Evolutionary conservation across 164 flowering plant species (phyloP).

Genomic region (Kalanchoe fedtschenkoi): DNA sequence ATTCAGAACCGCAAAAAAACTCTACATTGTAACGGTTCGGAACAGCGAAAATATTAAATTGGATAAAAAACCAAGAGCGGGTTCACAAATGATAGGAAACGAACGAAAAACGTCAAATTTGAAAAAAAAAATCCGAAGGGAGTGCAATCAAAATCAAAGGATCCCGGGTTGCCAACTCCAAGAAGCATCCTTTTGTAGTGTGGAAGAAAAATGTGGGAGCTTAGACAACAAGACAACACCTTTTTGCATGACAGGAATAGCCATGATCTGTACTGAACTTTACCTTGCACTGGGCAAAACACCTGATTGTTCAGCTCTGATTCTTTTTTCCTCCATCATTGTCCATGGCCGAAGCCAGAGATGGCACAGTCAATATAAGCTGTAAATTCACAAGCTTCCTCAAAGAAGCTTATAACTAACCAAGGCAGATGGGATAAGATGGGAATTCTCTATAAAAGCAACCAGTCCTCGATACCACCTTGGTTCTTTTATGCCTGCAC

Average conservation of each 20-base stretch:
- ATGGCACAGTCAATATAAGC: conserved; percentile 13
- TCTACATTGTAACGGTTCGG: too few species aligned
- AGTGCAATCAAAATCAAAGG: neutral
- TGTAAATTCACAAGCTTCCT: conserved; percentile 15
- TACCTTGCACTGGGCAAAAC: neutral
- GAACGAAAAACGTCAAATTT: too few species aligned
- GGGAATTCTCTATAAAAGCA: neutral
- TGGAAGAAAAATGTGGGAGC: neutral
- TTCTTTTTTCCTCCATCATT: neutral
- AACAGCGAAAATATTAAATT: too few species aligned
- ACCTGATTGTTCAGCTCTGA: neutral
- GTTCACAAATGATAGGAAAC: too few species aligned
- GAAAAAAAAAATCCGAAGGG: neutral
- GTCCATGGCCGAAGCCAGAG: conserved; percentile 10
- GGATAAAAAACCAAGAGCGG: too few species aligned
- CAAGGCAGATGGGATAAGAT: conserved; percentile 19
- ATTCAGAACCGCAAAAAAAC: too few species aligned
- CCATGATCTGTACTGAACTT: neutral
- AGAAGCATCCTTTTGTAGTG: neutral
- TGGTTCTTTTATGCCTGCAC: conserved; percentile 69
- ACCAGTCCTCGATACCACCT: conserved; percentile 24
- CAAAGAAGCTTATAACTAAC: conserved; percentile 28
- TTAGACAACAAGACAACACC: neutral
- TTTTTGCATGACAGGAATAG: neutral
- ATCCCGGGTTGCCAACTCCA: neutral